phyloP scores from a whole-genome alignment of 1,139 yeast species.

The Yamadazyma triangularis region DNA sequence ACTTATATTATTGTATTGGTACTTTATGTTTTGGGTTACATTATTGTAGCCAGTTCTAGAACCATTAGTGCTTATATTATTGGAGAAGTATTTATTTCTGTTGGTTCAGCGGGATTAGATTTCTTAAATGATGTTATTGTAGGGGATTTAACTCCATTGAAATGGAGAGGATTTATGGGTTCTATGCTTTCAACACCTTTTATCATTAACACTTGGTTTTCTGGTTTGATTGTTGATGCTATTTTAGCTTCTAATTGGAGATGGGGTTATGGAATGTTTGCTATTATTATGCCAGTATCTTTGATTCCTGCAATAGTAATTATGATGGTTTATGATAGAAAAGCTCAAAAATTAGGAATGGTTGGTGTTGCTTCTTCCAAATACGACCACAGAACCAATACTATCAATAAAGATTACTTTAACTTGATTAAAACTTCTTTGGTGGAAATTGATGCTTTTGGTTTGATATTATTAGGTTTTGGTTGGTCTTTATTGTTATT shows the following conservation, averaged over 20 bases:
- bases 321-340: constrained; percentile 21
- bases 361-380: too few species aligned
- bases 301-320: constrained; percentile 20
- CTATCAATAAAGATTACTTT: constrained; percentile 3
- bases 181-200: constrained; percentile 23
- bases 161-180: constrained; percentile 28
- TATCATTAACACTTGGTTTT: constrained; percentile 21
- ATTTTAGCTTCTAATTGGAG: constrained; percentile 25
- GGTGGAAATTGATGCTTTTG: constrained; percentile 29
- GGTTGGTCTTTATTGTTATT: constrained; percentile 28
- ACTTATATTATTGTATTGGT: too few species aligned
- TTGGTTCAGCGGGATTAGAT: constrained; percentile 21
- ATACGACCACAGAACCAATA: constrained; percentile 3
- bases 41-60: constrained; percentile 21
- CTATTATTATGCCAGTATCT: constrained; percentile 27
- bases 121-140: constrained; percentile 12
- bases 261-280: constrained; percentile 39
- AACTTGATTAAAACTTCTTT: constrained; percentile 10
- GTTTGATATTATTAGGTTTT: constrained; percentile 18
- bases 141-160: constrained; percentile 30
- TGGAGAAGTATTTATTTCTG: constrained; percentile 23
- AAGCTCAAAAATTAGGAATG: constrained; percentile 15
- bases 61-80: constrained; percentile 24
- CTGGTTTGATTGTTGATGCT: constrained; percentile 21
- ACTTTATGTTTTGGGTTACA: constrained; percentile 20